These are phyloP conservation scores for Dendrobium chrysotoxum DNA, from an alignment of 106 monocot species.

Conservation along the genomic window DNA sequence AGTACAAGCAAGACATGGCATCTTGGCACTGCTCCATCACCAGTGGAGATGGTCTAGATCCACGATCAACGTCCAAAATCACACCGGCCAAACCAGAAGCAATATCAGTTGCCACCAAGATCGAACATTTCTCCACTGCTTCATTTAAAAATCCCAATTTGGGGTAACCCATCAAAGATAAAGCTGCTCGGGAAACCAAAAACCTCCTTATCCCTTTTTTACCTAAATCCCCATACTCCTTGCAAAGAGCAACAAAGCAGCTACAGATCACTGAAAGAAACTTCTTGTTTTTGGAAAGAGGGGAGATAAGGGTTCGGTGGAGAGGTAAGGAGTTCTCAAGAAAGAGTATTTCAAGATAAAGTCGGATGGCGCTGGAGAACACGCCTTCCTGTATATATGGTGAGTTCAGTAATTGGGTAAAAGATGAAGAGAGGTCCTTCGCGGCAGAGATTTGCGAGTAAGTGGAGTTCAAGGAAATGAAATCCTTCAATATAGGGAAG, in stretches of 20 bases:
- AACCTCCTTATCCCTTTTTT: constrained; percentile 46
- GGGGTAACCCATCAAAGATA: constrained; percentile 81
- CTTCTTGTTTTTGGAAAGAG: constrained; percentile 49
- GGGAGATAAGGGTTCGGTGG: constrained; percentile 86
- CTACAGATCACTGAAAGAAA: constrained; percentile 32
- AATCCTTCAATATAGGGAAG: constrained; percentile 33
- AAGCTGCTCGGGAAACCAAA: constrained; percentile 57
- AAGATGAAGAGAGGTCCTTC: constrained; percentile 60
- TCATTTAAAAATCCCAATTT: constrained; percentile 82
- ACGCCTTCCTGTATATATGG: constrained; percentile 13
- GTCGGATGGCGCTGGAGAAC: constrained; percentile 22
- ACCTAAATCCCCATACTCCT: constrained; percentile 30
- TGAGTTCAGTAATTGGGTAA: constrained; percentile 41
- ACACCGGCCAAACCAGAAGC: constrained; percentile 45
- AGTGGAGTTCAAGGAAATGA: constrained; percentile 59
- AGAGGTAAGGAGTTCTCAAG: constrained; percentile 94
- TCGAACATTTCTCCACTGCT: constrained; percentile 50
- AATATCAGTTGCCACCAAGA: constrained; percentile 56
- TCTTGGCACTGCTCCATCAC: constrained; percentile 99
- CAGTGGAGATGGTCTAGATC: constrained; percentile 68
- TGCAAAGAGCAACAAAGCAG: constrained; percentile 48
- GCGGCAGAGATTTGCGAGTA: constrained; percentile 63
- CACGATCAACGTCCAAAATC: constrained; percentile 38
- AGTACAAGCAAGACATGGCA: constrained; percentile 96
- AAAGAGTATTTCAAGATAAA: constrained; percentile 79